Percentiles rank a stretch among this genome's conserved stretches.
Evolutionary conservation across 2,329 filamentous ascomycete species (phyloP).

Genomic region (Hypoxylon sp.): DNA sequence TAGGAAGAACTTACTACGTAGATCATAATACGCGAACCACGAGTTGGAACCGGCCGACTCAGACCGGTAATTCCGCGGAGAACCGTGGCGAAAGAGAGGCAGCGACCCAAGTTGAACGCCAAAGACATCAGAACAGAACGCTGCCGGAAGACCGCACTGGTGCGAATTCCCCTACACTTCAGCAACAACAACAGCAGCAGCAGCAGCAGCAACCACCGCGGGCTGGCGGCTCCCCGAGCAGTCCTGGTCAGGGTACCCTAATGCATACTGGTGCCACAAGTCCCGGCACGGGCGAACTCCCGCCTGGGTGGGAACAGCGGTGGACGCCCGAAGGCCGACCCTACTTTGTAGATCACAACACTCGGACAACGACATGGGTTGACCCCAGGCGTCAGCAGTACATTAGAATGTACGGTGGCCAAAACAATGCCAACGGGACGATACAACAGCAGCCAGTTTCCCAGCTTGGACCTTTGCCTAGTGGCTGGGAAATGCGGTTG

Average conservation of each 20-base stretch:
- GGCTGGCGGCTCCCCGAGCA: slow-evolving; percentile 47
- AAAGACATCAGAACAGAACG: slow-evolving; percentile 93
- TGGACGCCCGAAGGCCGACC: slow-evolving; percentile 93
- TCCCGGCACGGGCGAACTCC: slow-evolving; percentile 92
- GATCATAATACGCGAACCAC: slow-evolving; percentile 97
- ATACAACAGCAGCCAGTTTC: slow-evolving; percentile 98
- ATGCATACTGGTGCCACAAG: slow-evolving; percentile 96
- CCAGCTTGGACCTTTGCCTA: slow-evolving; percentile 91
- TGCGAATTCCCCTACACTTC: slow-evolving; percentile 85
- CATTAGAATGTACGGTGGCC: slow-evolving; percentile 94
- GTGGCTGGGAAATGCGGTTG: slow-evolving; percentile 99
- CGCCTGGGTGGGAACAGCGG: slow-evolving; percentile 94
- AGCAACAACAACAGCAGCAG: slow-evolving; percentile 55
- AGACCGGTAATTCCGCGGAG: slow-evolving; percentile 74
- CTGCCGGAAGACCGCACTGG: slow-evolving; percentile 95
- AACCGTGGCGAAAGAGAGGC: slow-evolving; percentile 84
- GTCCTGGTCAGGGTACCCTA: slow-evolving; percentile 72
- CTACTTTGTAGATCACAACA: slow-evolving; percentile 99
- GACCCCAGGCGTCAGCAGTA: slow-evolving; percentile 97
- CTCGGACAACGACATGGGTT: slow-evolving; percentile 97
- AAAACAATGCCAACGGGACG: slow-evolving; percentile 82
- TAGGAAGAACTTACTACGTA: slow-evolving; percentile 96
- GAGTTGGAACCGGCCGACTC: slow-evolving; percentile 92
- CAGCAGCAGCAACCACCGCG: slow-evolving; percentile 58
- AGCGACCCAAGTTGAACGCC: slow-evolving; percentile 90